Evolutionary conservation across 2,329 filamentous ascomycete genomes (phyloP), one percentile per base, ranked within the genome.

Genomic region (Leptographium galeiforme): DNA sequence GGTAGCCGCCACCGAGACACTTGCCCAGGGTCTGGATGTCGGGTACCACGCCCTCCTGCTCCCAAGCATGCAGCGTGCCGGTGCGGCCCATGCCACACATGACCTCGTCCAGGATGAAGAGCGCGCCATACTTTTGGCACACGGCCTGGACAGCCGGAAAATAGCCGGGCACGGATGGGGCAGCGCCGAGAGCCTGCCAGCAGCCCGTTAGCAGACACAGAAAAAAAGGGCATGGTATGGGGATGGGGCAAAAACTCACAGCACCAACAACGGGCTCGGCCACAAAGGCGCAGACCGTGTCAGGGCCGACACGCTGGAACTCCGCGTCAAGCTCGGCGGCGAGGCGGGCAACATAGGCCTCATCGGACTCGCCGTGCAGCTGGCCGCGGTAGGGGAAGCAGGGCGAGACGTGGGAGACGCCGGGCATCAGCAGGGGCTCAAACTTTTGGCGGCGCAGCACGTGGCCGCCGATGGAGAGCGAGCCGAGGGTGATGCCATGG

Each of bases 191-290:
- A 0, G 73, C 72, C 78, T 70, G 44, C 16, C 25, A n/a, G 13
- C 7, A 14, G 14, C 30, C 25, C 33, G 44, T 18, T 18, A 50
- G 19, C 16, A 48, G 25, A 4, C 18, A 7, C 13, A 19, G 14
- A 14, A 48, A 19, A 13, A 14, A 48, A 55, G 16, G 54, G 55
- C 34, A 13, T 36, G 41, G 10, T 32, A 25, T 32, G 25, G 25
- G 10, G 36, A 25, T 32, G 25, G 25, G 25, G 25, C 25, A 25
- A 25, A 5, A 5, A 65, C 70, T 66, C 72, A 85, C 81, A 38
- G 85, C 83, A 3, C 86, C 85, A 14, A 85, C 84, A 1, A 90
- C 74, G 0, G 85, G 82, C 64, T 90, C 86, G 1, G 82, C 81
- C 30, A 89, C 73, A 61, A 90, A 88, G 0, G 82, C 85, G 52